Base-by-base conservation (phyloP, 202 grass and related monocot species). In the Brachypodium distachyon region DNA sequence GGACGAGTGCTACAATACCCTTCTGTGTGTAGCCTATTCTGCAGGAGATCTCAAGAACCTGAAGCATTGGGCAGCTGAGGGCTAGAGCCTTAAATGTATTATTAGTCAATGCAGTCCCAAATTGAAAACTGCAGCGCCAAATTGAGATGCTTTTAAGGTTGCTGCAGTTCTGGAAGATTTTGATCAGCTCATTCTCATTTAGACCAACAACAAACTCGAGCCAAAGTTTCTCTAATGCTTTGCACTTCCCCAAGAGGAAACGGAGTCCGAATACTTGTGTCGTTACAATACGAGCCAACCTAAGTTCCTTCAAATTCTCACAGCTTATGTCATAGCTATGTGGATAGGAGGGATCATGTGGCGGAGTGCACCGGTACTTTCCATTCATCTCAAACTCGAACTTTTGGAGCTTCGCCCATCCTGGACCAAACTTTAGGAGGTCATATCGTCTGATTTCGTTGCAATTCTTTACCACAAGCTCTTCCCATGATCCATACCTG, bases 401-500 rank as follows among this genome's bases (percentile, higher is more conserved):
- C 41, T 65, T 81, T 82, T 82, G 75, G 27, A 96, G 84, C 7
- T 77, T 88, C 41, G 54, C 88, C 71, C 82, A 90, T 52, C 93
- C 89, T 25, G 60, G 66, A 69, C 89, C 87, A 54, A 96, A 48
- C 42, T 88, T 88, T 23, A 90, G 46, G 55, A 92, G 62, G 49
- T 85, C 90, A 86, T 88, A 86, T 72, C 90, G 82, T 22, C 49
- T 69, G 78, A 96, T 88, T 56, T 50, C 82, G 28, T 83, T 75
- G 79, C 93, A 96, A 81, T 90, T 76, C 76, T 90, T 87, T 17
- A 96, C 84, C 39, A 80, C 83, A 42, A 96, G 82, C 70, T 90
- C 84, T 46, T 79, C 61, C 53, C 86, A 70, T 7, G 87, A 73
- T 57, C 89, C 87, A 43, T 69, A 4, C 46, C 54, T 83, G 13